Base-by-base conservation (phyloP, 192 early-diverging fungal species). In the Funneliformis geosporum region DNA sequence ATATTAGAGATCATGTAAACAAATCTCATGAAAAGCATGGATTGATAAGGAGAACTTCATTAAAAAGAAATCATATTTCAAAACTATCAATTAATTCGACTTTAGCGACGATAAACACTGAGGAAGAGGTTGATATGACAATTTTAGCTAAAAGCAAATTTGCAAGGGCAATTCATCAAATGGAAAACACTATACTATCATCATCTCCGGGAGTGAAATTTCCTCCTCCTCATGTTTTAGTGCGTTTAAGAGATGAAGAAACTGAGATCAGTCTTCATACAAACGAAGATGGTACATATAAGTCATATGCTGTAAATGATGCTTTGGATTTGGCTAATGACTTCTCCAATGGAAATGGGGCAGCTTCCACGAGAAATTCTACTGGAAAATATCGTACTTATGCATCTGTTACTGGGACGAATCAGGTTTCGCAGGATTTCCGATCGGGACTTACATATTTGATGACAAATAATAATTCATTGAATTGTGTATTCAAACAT, bases 181-280 rank as follows among this genome's bases (percentile, higher is more conserved):
- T 86, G 75, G 92, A 81, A 81, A 83, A 84, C 16, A 85, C 90
- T 8, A 88, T 93, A 60, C 85, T 97, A 14, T 96, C 95, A 0
- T 91, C 89, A 8, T 95, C 95, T 14, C 95, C 95, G 4, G 87
- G 90, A 50, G 92, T 97, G 40, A 81, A 82, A 59, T 94, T 94
- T 78, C 94, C 96, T 25, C 90, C 90, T 40, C 96, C 96, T 5
- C 91, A 93, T 79, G 85, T 95, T 43, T 86, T 97, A 42, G 81
- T 87, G 16, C 80, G 88, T 46, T 85, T 92, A 80, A 85, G 86
- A 33, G 84, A 92, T 33, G 89, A 90, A 44, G 93, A 93, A 70
- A 74, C 72, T 12, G 50, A 75, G 8, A 81, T 81, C 6, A 40
- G 79, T 84, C 8, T 75, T 74, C 40, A 21, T 76, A 55, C 82